These are phyloP conservation scores for Yamadazyma olivae DNA, from an alignment of 805 yeast species.

Conservation along the genomic window DNA sequence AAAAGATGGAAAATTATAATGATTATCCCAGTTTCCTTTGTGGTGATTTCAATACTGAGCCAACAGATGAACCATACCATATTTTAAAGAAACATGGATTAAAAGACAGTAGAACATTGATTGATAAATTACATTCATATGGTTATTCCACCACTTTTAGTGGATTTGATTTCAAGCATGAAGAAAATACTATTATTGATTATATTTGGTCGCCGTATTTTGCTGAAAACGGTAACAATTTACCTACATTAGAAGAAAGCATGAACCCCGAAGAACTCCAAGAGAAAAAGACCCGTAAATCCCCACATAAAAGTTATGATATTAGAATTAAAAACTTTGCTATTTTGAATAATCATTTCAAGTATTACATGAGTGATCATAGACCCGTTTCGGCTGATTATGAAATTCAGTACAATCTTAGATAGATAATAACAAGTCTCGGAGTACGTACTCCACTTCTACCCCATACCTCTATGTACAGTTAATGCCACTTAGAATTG, in stretches of 20 bases:
- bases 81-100: constrained; percentile 33
- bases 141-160: constrained; percentile 47
- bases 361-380: constrained; percentile 38
- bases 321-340: constrained; percentile 35
- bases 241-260: constrained; percentile 6
- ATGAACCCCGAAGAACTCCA: constrained; percentile 5
- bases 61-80: constrained; percentile 37
- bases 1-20: constrained; percentile 28
- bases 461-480: neutral
- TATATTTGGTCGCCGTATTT: constrained; percentile 42
- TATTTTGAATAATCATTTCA: constrained; percentile 34
- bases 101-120: constrained; percentile 28
- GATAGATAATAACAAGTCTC: neutral
- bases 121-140: constrained; percentile 26
- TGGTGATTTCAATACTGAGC: constrained; percentile 44
- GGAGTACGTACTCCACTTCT: too few species aligned
- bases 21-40: constrained; percentile 36
- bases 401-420: constrained; percentile 3
- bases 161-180: constrained; percentile 39
- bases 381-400: constrained; percentile 33
- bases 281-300: neutral
- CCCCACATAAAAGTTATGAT: constrained; percentile 15
- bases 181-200: constrained; percentile 35
- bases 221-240: constrained; percentile 17
- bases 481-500: too few species aligned